Evolutionary conservation across 2,329 filamentous ascomycete species (phyloP), one percentile per base, ranked within the genome.

Genomic region (Stemphylium vesicarium): DNA sequence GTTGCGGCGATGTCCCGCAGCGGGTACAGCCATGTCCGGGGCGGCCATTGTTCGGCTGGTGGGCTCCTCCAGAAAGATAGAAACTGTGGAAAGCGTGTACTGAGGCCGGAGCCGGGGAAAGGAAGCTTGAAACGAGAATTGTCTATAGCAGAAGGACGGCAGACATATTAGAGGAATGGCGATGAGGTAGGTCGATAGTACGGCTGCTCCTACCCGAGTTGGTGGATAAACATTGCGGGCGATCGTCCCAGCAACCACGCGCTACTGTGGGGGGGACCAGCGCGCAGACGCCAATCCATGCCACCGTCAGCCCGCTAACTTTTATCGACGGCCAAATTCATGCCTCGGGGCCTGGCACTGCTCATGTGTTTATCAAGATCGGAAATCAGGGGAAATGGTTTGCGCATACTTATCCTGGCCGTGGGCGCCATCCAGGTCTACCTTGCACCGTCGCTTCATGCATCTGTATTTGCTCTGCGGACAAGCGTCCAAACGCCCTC

Each of bases 1-100:
- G 68, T 76, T 74, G 53, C 75, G 74, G 49, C 70, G 63, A 53
- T 78, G 75, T 36, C 71, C 69, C 39, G 65, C 52, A 38, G 62
- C 50, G 41, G 65, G 65, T 43, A 59, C 59, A 31, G 68, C 61
- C 53, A 58, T 51, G 31, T 53, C 53, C 36, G 59, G 59, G 58
- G 64, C 63, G 55, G 68, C 63, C 68, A 68, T 72, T 48, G 46
- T 49, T 57, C 26, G 53, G 55, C 16, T 37, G 26, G 26, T 4
- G 26, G 26, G 26, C 26, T 10, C 26, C 48, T 46, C 22, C 22
- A 24, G 29, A 16, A 59, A 52, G 16, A 53, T 51, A 54, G 24
- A 51, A 22, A 39, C 20, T 38, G 31, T 38, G 40, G 53, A 41
- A 51, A 48, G 49, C 43, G 39, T 31, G 20, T 42, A 51, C 39